Evolutionary conservation across 805 yeast species (phyloP).

Genomic region (Kluyveromyces wickerhamii): DNA sequence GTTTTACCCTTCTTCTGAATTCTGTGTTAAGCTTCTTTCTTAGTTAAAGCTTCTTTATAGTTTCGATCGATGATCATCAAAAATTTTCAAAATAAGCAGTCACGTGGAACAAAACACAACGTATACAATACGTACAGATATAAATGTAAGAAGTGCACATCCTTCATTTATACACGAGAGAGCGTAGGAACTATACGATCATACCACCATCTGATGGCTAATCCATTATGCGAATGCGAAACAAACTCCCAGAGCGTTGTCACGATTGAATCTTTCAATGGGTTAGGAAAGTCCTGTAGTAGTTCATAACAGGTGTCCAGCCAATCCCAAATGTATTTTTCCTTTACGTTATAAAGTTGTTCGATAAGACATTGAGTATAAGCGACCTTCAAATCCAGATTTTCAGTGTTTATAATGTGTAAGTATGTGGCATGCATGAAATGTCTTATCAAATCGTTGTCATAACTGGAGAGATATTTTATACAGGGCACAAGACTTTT

Average conservation of each 20-base stretch:
- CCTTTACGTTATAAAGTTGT: constrained; percentile 15
- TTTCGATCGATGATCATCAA: no score
- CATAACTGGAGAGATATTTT: constrained; percentile 7
- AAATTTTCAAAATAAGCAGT: no score
- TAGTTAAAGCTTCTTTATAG: no score
- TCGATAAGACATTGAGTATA: constrained; percentile 18
- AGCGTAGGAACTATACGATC: constrained; percentile 7
- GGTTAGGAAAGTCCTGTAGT: constrained; percentile 6
- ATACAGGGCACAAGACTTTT: constrained; percentile 12
- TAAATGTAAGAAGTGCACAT: not conserved
- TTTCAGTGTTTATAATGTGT: constrained; percentile 11
- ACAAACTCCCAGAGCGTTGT: constrained; percentile 18
- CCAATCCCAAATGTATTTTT: constrained; percentile 16
- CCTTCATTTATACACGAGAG: constrained; percentile 6
- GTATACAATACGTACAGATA: no score
- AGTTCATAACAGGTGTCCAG: constrained; percentile 21
- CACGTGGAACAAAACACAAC: no score
- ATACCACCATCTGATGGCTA: constrained; percentile 27
- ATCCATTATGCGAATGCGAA: constrained; percentile 12
- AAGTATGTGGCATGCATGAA: constrained; percentile 18
- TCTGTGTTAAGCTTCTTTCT: no score
- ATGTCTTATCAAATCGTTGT: constrained; percentile 15
- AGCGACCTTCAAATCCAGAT: constrained; percentile 8
- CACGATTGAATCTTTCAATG: constrained; percentile 8
- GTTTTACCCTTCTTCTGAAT: no score